Conservation (phyloP, 2,329 filamentous ascomycete species). For the Claviceps lovelessii region DNA sequence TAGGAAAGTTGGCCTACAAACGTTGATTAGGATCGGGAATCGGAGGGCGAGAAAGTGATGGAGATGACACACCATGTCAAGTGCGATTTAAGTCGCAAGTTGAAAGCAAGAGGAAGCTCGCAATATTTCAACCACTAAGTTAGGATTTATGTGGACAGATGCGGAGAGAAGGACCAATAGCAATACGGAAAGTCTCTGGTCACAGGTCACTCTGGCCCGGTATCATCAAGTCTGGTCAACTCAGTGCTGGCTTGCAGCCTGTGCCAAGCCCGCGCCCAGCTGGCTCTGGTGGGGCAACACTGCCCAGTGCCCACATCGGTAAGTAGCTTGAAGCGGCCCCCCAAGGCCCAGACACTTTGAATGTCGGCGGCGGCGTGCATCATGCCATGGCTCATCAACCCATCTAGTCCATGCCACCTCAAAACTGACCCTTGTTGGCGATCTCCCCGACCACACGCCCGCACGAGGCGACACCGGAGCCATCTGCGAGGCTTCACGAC, state of each 20-base stretch:
- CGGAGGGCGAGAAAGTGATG: neutral
- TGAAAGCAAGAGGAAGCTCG: no score
- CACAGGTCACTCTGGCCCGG: no score
- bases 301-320: neutral
- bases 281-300: no score
- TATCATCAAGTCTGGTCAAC: no score
- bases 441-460: neutral
- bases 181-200: no score
- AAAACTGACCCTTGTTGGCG: neutral
- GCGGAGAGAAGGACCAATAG: no score
- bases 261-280: no score
- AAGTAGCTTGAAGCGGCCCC: no score
- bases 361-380: neutral
- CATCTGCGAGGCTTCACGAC: neutral
- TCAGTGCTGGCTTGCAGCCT: no score
- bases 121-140: no score
- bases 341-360: no score
- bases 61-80: constrained; percentile 1
- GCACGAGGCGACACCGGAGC: constrained; percentile 1
- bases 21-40: neutral
- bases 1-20: constrained; percentile 71
- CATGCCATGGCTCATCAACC: neutral
- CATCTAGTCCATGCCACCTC: neutral
- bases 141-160: no score
- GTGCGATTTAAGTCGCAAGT: neutral